Conservation (phyloP, 1,139 yeast species). For the Saccharomyces hybrid region DNA sequence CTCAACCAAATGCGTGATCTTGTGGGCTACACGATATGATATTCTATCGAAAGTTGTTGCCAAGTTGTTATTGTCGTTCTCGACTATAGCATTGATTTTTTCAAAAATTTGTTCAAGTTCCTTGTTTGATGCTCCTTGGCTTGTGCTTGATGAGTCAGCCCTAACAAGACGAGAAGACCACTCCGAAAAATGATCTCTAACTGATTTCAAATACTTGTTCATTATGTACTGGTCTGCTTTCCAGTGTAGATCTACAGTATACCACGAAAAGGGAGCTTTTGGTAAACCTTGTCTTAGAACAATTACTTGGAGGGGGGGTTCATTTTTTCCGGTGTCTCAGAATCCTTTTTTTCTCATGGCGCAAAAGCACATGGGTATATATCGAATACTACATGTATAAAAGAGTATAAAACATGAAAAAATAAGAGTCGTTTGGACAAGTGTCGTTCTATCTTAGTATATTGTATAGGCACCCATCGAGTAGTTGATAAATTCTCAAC, state of each 20-base stretch:
- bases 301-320: neutral
- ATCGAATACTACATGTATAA: conserved; percentile 1
- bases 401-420: neutral
- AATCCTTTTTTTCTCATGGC: neutral
- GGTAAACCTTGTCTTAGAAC: neutral
- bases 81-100: conserved; percentile 5
- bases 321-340: neutral
- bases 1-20: conserved; percentile 5
- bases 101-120: conserved; percentile 9
- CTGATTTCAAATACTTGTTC: neutral
- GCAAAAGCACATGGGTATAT: neutral
- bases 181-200: neutral
- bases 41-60: conserved; percentile 3
- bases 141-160: neutral
- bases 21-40: conserved; percentile 6
- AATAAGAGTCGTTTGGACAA: conserved; percentile 2
- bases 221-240: neutral
- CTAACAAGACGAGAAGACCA: neutral
- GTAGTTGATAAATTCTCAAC: conserved; percentile 32
- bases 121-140: conserved; percentile 1
- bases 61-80: conserved; percentile 4
- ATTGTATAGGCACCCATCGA: neutral
- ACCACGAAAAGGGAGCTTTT: neutral
- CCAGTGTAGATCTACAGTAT: neutral
- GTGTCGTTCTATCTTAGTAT: neutral